Percentiles rank a stretch among this genome's conserved stretches.
Conservation (phyloP, 306 rosid genomes). For the Ziziphus jujuba region DNA sequence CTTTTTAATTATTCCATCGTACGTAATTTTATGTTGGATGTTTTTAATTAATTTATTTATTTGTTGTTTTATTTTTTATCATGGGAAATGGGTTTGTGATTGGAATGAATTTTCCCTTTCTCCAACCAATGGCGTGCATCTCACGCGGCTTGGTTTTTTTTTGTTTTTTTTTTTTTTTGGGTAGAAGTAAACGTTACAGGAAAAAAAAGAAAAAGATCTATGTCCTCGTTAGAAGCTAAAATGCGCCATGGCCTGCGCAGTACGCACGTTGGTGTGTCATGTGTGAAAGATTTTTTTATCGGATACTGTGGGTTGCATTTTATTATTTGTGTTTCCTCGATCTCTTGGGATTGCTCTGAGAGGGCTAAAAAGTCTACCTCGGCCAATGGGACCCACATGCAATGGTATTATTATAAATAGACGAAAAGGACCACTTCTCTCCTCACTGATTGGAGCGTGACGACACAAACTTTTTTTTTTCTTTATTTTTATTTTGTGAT, state of each 20-base stretch:
- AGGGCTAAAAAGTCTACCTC: too few species aligned
- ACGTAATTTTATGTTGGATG: too few species aligned
- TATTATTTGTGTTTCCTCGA: too few species aligned
- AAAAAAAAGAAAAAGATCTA: neutral
- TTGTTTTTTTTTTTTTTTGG: constrained; percentile 2
- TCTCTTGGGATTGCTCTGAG: too few species aligned
- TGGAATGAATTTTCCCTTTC: neutral
- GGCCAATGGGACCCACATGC: neutral
- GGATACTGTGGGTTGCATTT: neutral
- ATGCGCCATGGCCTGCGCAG: constrained; percentile 7
- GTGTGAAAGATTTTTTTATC: neutral
- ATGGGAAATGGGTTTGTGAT: neutral
- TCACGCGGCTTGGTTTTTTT: neutral
- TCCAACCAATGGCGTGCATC: neutral
- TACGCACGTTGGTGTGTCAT: neutral
- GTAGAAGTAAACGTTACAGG: neutral
- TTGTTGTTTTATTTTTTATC: neutral
- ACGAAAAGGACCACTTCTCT: neutral
- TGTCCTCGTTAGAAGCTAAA: neutral
- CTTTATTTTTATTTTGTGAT: too few species aligned
- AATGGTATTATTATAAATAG: neutral
- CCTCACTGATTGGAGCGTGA: constrained; percentile 1
- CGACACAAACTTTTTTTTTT: neutral
- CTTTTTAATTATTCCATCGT: too few species aligned
- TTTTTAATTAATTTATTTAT: neutral